Evolutionary conservation across 1,139 yeast genomes (phyloP).

Genomic region (Yamadazyma sp.): DNA sequence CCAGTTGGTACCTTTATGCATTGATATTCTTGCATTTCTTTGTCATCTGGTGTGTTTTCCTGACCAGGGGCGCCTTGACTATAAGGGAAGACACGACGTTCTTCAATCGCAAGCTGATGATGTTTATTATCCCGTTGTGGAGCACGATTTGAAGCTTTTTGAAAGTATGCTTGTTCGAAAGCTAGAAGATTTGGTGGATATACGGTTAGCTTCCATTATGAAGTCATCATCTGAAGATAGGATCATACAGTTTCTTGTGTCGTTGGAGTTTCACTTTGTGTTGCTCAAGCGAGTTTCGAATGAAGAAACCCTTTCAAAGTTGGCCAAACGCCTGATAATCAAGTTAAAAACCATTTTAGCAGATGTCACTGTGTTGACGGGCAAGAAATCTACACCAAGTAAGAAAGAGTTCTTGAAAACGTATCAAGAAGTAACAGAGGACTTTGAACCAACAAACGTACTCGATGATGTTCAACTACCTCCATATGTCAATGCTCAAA

Average conservation of each 20-base stretch:
- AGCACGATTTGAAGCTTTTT: conserved; percentile 3
- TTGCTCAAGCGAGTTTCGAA: conserved; percentile 16
- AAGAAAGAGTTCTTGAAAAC: conserved; percentile 9
- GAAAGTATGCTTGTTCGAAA: conserved; percentile 19
- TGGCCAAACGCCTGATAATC: conserved; percentile 3
- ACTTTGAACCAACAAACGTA: conserved; percentile 21
- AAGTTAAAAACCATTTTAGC: conserved; percentile 7
- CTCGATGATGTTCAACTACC: conserved; percentile 43
- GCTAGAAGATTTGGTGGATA: conserved; percentile 25
- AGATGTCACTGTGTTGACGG: conserved; percentile 3
- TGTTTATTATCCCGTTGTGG: conserved; percentile 2
- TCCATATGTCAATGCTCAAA: conserved; percentile 35
- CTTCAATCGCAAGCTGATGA: conserved; percentile 7
- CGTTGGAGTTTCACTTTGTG: conserved; percentile 33
- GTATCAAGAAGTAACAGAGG: conserved; percentile 11
- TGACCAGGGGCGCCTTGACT: conserved; percentile 16
- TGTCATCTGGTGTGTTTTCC: conserved; percentile 11
- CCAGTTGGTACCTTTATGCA: conserved; percentile 30
- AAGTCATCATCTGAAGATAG: conserved; percentile 36
- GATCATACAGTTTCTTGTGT: conserved; percentile 24
- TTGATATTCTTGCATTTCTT: conserved; percentile 30
- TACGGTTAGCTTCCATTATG: conserved; percentile 23
- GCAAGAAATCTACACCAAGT: not conserved
- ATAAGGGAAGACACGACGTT: conserved; percentile 11
- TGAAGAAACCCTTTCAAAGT: not conserved